phyloP scores from a whole-genome alignment of 2,329 filamentous ascomycete species.

The Cordyceps tenuipes region DNA sequence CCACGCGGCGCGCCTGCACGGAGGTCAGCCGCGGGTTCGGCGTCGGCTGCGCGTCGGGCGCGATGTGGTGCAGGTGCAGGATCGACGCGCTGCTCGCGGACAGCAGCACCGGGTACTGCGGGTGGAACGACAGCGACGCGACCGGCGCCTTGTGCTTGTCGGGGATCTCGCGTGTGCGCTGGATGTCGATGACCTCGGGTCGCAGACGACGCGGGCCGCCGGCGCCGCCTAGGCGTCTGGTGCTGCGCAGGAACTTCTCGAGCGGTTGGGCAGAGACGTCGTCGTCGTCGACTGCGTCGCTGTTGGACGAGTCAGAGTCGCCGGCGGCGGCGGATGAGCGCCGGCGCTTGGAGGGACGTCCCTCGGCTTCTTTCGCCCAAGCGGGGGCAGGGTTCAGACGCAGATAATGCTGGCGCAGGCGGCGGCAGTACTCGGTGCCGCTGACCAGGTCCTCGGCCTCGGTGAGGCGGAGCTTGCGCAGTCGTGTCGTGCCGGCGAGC shows the following conservation, averaged over 20 bases:
- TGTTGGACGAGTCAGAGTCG: constrained; percentile 29
- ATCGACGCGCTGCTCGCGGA: constrained; percentile 82
- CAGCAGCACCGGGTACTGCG: constrained; percentile 76
- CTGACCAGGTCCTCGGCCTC: constrained; percentile 80
- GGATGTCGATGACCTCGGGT: constrained; percentile 84
- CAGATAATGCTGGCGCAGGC: constrained; percentile 71
- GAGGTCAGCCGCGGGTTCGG: constrained; percentile 88
- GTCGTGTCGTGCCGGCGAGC: constrained; percentile 61
- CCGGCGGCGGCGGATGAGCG: constrained; percentile 36
- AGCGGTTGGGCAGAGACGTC: constrained; percentile 66
- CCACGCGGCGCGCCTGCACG: constrained; percentile 74
- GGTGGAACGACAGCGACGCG: constrained; percentile 81
- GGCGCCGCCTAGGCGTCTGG: constrained; percentile 54
- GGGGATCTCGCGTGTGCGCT: constrained; percentile 77
- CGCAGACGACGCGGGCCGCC: constrained; percentile 55
- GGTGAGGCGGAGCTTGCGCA: constrained; percentile 74
- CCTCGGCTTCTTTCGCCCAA: constrained; percentile 48
- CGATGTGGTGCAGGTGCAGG: constrained; percentile 82
- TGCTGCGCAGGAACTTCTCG: constrained; percentile 69
- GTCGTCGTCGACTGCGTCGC: constrained; percentile 44
- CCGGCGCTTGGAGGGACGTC: constrained; percentile 42
- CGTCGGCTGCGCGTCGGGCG: constrained; percentile 62
- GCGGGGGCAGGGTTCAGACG: constrained; percentile 50
- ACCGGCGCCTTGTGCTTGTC: constrained; percentile 71
- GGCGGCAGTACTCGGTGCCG: constrained; percentile 74